Conservation (phyloP, 345 rosid species). For the Laguncularia racemosa region DNA sequence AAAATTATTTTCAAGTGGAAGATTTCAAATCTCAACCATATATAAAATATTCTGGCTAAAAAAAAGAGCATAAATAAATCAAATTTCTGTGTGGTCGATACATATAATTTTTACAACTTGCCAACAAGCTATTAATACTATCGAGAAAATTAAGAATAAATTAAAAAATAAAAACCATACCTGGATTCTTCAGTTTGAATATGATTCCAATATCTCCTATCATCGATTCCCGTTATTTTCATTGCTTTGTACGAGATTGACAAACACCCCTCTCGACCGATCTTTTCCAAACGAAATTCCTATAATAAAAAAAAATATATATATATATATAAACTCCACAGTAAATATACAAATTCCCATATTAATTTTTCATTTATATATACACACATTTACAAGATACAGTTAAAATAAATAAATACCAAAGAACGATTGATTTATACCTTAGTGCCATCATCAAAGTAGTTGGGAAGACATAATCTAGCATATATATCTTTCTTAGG, state of each 20-base stretch:
- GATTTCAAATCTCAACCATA: no score
- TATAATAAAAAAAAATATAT: constrained; percentile 1
- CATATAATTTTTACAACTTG: background rate
- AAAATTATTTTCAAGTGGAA: no score
- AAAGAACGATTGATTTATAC: constrained; percentile 4
- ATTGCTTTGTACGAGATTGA: constrained; percentile 54
- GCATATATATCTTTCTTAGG: constrained; percentile 26
- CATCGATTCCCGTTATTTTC: constrained; percentile 70
- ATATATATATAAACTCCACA: background rate
- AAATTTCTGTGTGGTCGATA: no score
- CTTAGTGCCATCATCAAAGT: constrained; percentile 29
- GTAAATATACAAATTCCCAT: background rate
- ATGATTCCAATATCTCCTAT: constrained; percentile 65
- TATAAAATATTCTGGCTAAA: no score
- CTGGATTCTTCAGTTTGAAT: constrained; percentile 55
- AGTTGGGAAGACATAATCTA: constrained; percentile 16
- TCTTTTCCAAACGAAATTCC: constrained; percentile 44
- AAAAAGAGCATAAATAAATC: no score
- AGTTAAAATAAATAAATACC: background rate
- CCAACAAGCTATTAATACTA: background rate
- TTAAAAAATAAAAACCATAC: constrained; percentile 11
- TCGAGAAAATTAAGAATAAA: background rate
- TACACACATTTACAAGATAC: background rate
- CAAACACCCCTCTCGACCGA: constrained; percentile 41
- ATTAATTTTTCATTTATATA: no score